Conservation (phyloP, 1,139 yeast species). For the Petasospora fabianii region DNA sequence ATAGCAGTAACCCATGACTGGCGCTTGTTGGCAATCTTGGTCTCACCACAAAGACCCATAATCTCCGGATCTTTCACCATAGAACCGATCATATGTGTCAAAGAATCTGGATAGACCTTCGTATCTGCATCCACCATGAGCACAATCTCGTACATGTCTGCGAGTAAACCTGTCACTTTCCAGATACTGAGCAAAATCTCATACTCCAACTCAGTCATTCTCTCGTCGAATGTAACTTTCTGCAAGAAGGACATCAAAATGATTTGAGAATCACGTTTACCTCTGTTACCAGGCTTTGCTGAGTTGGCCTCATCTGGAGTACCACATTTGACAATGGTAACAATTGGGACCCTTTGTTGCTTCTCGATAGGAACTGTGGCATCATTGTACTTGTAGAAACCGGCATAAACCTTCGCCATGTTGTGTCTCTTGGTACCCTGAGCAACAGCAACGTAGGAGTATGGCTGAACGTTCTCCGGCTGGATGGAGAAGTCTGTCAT, state of each 20-base stretch:
- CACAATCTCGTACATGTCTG: slow-evolving; percentile 79
- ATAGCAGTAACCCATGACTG: slow-evolving; percentile 92
- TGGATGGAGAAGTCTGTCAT: slow-evolving; percentile 79
- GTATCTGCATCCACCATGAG: slow-evolving; percentile 99
- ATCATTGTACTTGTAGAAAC: slow-evolving; percentile 81
- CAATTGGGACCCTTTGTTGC: slow-evolving; percentile 86
- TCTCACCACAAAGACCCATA: slow-evolving; percentile 98
- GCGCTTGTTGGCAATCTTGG: slow-evolving; percentile 84
- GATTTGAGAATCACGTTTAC: slow-evolving; percentile 96
- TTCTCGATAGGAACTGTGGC: slow-evolving; percentile 69
- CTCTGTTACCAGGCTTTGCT: slow-evolving; percentile 97
- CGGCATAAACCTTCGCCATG: slow-evolving; percentile 94
- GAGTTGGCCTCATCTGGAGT: slow-evolving; percentile 74
- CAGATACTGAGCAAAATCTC: slow-evolving; percentile 77
- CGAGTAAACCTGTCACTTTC: slow-evolving; percentile 84
- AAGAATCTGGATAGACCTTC: slow-evolving; percentile 81
- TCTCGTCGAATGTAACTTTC: slow-evolving; percentile 87
- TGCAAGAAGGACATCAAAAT: slow-evolving; percentile 91
- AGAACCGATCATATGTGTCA: slow-evolving; percentile 90
- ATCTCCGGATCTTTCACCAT: slow-evolving; percentile 86
- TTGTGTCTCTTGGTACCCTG: slow-evolving; percentile 91
- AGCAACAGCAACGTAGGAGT: slow-evolving; percentile 92
- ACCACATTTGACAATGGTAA: slow-evolving; percentile 87
- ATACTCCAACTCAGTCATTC: slow-evolving; percentile 93
- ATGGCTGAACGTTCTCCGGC: slow-evolving; percentile 68